Conservation (phyloP, 208 protist species). For the Leishmania tropica region DNA sequence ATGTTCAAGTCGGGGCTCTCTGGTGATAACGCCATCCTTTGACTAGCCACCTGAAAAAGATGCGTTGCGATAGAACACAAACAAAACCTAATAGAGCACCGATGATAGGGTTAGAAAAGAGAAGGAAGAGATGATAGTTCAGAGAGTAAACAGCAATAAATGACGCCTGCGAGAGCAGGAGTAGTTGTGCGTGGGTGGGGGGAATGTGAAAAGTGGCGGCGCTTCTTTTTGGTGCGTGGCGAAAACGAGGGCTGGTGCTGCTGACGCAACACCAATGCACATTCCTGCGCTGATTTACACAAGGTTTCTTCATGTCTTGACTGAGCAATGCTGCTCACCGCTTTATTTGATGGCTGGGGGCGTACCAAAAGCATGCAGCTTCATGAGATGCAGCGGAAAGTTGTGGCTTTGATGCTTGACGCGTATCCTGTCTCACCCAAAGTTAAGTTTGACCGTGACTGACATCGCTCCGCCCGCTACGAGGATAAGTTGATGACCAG, state of each 20-base stretch:
- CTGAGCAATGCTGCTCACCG: not conserved
- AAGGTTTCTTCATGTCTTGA: not conserved
- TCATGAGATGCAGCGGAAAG: not conserved
- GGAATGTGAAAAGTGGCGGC: not conserved
- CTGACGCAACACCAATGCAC: not conserved
- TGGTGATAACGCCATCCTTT: not conserved
- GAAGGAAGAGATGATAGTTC: not conserved
- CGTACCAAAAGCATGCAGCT: not conserved
- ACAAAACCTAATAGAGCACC: not conserved
- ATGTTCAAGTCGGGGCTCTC: not conserved
- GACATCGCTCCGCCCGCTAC: not conserved
- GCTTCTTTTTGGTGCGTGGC: not conserved
- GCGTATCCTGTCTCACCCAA: not conserved
- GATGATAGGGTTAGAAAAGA: not conserved
- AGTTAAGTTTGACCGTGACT: not conserved
- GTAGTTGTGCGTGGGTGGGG: not conserved
- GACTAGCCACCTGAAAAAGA: not conserved
- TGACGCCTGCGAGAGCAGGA: not conserved
- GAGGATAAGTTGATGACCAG: not conserved
- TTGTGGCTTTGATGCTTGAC: not conserved
- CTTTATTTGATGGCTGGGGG: not conserved
- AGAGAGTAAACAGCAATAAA: not conserved
- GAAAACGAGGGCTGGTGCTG: not conserved
- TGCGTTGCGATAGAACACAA: not conserved
- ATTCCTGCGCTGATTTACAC: not conserved